Evolutionary conservation across 306 rosid species (phyloP).

Genomic region (Albizia julibrissin): DNA sequence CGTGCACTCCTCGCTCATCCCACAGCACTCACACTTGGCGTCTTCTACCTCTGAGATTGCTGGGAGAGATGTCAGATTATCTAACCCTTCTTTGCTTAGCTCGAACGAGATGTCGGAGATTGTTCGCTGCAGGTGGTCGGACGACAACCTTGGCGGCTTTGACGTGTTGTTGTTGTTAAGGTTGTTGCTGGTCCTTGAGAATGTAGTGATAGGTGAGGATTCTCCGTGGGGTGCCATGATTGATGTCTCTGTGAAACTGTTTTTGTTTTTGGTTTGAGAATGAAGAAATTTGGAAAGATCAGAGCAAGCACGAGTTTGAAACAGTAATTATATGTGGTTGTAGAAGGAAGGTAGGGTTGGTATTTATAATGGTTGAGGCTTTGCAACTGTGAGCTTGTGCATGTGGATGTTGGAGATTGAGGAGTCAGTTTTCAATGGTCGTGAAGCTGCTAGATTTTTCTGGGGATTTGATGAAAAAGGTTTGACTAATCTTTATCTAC

Average conservation of each 20-base stretch:
- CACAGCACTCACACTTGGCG: slow-evolving; percentile 93
- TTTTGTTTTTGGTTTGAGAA: background rate
- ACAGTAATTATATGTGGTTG: slow-evolving; percentile 1
- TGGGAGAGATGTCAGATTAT: slow-evolving; percentile 42
- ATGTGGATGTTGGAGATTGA: slow-evolving; percentile 52
- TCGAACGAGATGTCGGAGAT: slow-evolving; percentile 78
- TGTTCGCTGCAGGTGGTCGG: slow-evolving; percentile 66
- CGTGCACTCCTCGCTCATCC: slow-evolving; percentile 95
- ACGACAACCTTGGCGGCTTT: slow-evolving; percentile 58
- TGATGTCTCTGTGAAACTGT: background rate
- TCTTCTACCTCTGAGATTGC: slow-evolving; percentile 76
- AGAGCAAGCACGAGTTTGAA: background rate
- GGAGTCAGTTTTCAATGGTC: slow-evolving; percentile 51
- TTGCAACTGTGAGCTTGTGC: slow-evolving; percentile 22
- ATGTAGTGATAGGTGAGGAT: slow-evolving; percentile 32
- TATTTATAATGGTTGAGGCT: slow-evolving; percentile 58
- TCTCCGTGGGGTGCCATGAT: slow-evolving; percentile 87
- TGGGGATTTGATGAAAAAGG: slow-evolving; percentile 41
- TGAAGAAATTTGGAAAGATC: background rate
- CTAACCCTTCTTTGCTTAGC: slow-evolving; percentile 50
- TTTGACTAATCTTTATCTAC: slow-evolving; percentile 13
- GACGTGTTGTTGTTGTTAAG: background rate
- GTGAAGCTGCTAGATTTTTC: slow-evolving; percentile 60
- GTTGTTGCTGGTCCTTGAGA: slow-evolving; percentile 37
- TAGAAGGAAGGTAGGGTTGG: slow-evolving; percentile 11